A percentile compares a stretch with the other conserved stretches of the same genome.
Conservation (phyloP, 108 stramenopile species). For the Conticribra weissflogii region DNA sequence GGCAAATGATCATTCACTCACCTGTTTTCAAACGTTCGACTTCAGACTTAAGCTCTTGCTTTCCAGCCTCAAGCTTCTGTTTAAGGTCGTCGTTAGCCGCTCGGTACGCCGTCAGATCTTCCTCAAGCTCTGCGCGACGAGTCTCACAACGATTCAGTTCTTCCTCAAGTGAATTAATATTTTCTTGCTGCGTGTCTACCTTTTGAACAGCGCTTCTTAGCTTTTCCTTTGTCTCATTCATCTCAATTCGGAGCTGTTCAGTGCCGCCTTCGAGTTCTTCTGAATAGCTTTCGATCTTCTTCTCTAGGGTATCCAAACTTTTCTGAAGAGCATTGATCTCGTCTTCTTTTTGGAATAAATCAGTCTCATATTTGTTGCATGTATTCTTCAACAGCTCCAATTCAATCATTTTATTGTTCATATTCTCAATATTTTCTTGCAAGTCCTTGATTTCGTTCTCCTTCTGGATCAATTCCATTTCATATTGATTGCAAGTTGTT, state of each 20-base stretch:
- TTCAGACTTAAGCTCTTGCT: constrained; percentile 22
- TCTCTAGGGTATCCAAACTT: constrained; percentile 3
- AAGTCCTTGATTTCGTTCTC: too few relatives aligned
- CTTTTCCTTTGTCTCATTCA: constrained; percentile 6
- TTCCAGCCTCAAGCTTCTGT: background rate
- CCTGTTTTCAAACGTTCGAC: constrained; percentile 23
- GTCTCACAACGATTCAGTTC: constrained; percentile 8
- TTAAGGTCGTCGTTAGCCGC: background rate
- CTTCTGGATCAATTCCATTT: too few relatives aligned
- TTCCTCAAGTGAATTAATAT: constrained; percentile 11
- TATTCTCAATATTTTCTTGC: too few relatives aligned
- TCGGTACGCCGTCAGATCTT: background rate
- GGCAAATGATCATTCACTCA: background rate
- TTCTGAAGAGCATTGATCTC: constrained; percentile 5
- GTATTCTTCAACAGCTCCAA: background rate
- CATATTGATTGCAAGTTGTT: too few relatives aligned
- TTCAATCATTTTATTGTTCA: too few relatives aligned
- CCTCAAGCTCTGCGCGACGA: background rate
- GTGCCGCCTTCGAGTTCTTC: constrained; percentile 1
- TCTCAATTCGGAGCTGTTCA: constrained; percentile 7
- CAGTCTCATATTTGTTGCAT: background rate
- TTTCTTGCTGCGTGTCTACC: constrained; percentile 7
- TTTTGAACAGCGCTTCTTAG: constrained; percentile 12
- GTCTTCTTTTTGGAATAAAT: constrained; percentile 5
- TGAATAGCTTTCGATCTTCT: constrained; percentile 11